Conservation (phyloP, 1,284 basidiomycete species). For the Xerocomus subilludens region DNA sequence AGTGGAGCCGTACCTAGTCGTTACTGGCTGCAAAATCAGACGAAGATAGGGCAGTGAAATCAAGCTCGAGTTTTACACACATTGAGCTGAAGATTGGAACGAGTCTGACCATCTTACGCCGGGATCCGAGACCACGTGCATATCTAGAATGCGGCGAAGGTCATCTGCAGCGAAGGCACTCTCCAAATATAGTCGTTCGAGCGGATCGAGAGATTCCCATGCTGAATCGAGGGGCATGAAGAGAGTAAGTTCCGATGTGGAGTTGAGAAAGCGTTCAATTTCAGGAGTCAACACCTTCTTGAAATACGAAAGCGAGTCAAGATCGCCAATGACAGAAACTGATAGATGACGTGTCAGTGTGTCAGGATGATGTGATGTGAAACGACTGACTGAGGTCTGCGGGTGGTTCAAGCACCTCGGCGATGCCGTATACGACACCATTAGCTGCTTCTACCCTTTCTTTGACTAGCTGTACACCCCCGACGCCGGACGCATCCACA, state of each 20-base stretch:
- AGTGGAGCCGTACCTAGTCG: slow-evolving; percentile 73
- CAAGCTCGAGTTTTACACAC: slow-evolving; percentile 63
- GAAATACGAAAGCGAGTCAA: slow-evolving; percentile 77
- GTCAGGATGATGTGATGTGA: slow-evolving; percentile 15
- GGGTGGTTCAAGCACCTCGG: slow-evolving; percentile 81
- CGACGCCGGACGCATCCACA: slow-evolving; percentile 76
- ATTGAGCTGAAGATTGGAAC: slow-evolving; percentile 63
- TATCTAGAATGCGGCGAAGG: slow-evolving; percentile 77
- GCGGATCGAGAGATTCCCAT: slow-evolving; percentile 71
- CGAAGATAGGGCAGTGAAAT: slow-evolving; percentile 17
- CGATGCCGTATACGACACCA: slow-evolving; percentile 82
- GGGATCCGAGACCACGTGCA: slow-evolving; percentile 73
- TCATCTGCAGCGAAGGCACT: slow-evolving; percentile 87
- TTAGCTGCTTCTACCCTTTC: slow-evolving; percentile 70
- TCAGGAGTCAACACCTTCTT: slow-evolving; percentile 70
- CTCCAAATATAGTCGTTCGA: slow-evolving; percentile 87
- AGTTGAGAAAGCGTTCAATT: slow-evolving; percentile 66
- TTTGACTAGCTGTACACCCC: slow-evolving; percentile 73
- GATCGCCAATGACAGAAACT: slow-evolving; percentile 62
- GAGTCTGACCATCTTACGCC: slow-evolving; percentile 73
- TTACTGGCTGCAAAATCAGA: slow-evolving; percentile 61
- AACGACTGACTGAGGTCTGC: slow-evolving; percentile 72
- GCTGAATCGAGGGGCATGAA: slow-evolving; percentile 91
- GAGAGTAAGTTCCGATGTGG: slow-evolving; percentile 81
- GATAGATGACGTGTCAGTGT: slow-evolving; percentile 17